Evolutionary conservation across 164 flowering plant genomes (phyloP), one percentile per base, ranked within the genome.

Genomic region (Amborella trichopoda): DNA sequence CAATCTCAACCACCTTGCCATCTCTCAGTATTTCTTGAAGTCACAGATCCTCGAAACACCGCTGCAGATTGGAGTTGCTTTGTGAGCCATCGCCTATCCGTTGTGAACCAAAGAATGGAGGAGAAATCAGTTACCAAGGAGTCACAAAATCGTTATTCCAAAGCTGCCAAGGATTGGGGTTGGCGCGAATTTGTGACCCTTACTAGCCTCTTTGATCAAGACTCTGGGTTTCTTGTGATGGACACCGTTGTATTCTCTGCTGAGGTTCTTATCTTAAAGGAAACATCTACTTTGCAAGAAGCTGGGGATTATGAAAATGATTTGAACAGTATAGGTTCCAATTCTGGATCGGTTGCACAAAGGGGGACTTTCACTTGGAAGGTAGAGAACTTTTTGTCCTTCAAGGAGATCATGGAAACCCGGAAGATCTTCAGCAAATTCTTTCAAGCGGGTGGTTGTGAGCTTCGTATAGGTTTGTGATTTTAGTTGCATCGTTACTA

Each of bases 1-100:
- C 99, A 87, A 95, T 91, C 99, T 61, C 96, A 91, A 59, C 96
- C 96, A 63, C 99, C 99, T 37, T 91, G 95, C 66, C 91, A 91
- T 65, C 95, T 91, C 61, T 91, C 99, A 16, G 95, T 91, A 22
- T 91, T 91, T 68, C 94, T 91, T 56, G 96, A 91, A 62, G 99
- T 91, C 28, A 87, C 94, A 1, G 99, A 91, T 76, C 82, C 96
- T 16, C 67, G 95, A 53, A 84, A 78, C 60, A 78, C 84, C 47
- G 66, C 83, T 30, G 76, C 66, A 67, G 96, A 87, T 48, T 91
- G 99, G 99, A 91, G 96, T 65, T 91, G 96, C 56, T 91, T 91
- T 72, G 99, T 91, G 49, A 87, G 95, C 64, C 96, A 91, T 57
- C 85, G 96, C 25, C 58, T 87, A 63, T 84, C 99, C 22, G 99